A percentile compares a stretch with the other conserved stretches of the same genome.
These are phyloP conservation scores for Alternaria angustiovoidea DNA, from an alignment of 2,329 filamentous ascomycete species.

Conservation along the genomic window DNA sequence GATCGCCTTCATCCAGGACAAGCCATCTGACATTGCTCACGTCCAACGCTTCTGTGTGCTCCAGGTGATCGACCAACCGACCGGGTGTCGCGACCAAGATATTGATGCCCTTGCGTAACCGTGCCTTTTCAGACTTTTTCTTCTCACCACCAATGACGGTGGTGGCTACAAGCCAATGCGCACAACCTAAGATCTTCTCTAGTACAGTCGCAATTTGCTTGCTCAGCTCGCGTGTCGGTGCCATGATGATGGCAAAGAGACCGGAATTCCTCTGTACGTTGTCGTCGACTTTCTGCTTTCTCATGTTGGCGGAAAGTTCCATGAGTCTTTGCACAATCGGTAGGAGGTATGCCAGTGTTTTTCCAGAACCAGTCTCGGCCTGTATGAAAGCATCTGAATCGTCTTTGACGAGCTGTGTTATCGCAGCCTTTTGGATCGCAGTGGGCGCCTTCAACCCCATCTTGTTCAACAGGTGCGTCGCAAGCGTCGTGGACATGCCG, in stretches of 20 bases:
- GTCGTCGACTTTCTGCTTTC: conserved; percentile 50
- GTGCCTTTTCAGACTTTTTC: conserved; percentile 87
- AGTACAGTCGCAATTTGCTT: conserved; percentile 91
- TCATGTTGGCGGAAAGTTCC: conserved; percentile 68
- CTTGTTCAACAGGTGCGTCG: conserved; percentile 83
- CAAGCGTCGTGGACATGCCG: conserved; percentile 80
- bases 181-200: conserved; percentile 84
- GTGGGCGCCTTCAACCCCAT: conserved; percentile 90
- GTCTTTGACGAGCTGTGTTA: conserved; percentile 79
- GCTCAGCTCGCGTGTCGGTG: conserved; percentile 91
- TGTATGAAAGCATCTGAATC: conserved; percentile 95
- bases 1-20: conserved; percentile 93
- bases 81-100: conserved; percentile 95
- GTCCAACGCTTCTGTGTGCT: conserved; percentile 88
- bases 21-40: conserved; percentile 92
- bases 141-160: conserved; percentile 79
- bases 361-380: conserved; percentile 96
- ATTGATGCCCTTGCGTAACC: conserved; percentile 91
- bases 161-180: conserved; percentile 92
- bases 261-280: conserved; percentile 83
- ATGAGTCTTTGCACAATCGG: conserved; percentile 91
- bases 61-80: conserved; percentile 86
- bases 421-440: conserved; percentile 89
- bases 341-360: conserved; percentile 93
- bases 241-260: conserved; percentile 91